Evolutionary conservation across 129 eudicot genomes (phyloP), one percentile per base, ranked within the genome.

Genomic region (Dittrichia graveolens): DNA sequence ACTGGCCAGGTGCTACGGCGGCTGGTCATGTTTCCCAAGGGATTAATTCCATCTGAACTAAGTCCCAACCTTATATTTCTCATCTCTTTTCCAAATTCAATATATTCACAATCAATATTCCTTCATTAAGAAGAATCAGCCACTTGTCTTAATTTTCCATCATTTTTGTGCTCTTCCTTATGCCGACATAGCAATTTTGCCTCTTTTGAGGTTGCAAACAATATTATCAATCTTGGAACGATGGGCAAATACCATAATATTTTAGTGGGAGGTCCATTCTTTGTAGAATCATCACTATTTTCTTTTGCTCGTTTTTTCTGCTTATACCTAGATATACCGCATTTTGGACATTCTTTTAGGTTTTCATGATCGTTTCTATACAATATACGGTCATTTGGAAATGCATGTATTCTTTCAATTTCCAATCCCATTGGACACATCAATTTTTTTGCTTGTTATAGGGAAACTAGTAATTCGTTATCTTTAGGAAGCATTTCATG

Each of bases 331-430:
- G 54, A 48, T 10, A 14, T 6, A 48, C 54, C 54, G 13, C 54
- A 48, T 48, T 5, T 10, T 5, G 13, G 14, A 48, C 7, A 48
- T 48, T 11, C 12, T 10, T 48, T 14, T 10, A 10, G 12, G 9
- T 2, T 48, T 10, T 48, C 2, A 3, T 10, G 10, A 15, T 48
- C 10, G 14, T 13, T 9, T 48, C 12, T 16, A 6, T 5, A 18
- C 35, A 54, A 54, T 35, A 54, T 54, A 7, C 37, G 15, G 6
- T 54, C 37, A 54, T 16, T 54, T 54, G 35, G 60, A 15, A 35
- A 54, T 54, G 60, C 12, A 52, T 52, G 57, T 52, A 52, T 52
- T 52, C 57, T 52, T 52, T 52, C 19, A n/a, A 52, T 24, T 52
- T 16, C 8, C 60, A 54, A 54, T 18, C 60, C 60, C 12, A 54